Evolutionary conservation across 192 early-diverging fungal species (phyloP).

Genomic region (Backusella mclennaniae): DNA sequence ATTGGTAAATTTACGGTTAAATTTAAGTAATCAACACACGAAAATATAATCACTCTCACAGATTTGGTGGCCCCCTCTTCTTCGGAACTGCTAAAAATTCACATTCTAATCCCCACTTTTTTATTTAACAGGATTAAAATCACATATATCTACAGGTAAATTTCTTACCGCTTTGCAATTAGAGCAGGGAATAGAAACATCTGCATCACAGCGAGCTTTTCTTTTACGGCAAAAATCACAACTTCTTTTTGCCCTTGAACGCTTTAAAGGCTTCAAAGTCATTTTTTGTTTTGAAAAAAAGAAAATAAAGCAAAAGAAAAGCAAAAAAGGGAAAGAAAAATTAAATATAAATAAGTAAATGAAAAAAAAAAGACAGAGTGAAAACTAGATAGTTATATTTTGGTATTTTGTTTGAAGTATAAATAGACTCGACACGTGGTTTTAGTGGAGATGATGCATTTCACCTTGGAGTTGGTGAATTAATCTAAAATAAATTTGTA

Average conservation of each 20-base stretch:
- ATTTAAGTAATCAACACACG: slow-evolving; percentile 1
- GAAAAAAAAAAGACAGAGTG: neutral
- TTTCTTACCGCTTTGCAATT: slow-evolving; percentile 38
- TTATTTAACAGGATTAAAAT: neutral
- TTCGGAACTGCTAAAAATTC: slow-evolving; percentile 26
- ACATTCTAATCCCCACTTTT: slow-evolving; percentile 23
- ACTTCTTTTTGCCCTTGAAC: slow-evolving; percentile 39
- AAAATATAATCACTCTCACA: slow-evolving; percentile 13
- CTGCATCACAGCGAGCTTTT: slow-evolving; percentile 42
- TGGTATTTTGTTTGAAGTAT: slow-evolving; percentile 9
- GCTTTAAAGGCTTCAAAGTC: slow-evolving; percentile 15
- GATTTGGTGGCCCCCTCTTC: slow-evolving; percentile 29
- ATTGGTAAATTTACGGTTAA: neutral
- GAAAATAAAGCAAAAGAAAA: neutral
- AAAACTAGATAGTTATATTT: neutral
- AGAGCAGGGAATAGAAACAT: slow-evolving; percentile 29
- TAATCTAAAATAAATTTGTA: neutral
- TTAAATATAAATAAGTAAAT: neutral
- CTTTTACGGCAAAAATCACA: slow-evolving; percentile 42
- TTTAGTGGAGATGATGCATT: slow-evolving; percentile 2
- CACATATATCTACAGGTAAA: neutral
- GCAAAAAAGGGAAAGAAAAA: slow-evolving; percentile 1
- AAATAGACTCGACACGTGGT: slow-evolving; percentile 9
- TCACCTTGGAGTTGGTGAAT: slow-evolving; percentile 8
- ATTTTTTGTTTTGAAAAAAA: neutral